Percentiles rank a stretch among this genome's conserved stretches.
These are phyloP conservation scores for Chalaropsis ovoidea DNA, from an alignment of 2,329 filamentous ascomycete genomes.

Conservation along the genomic window DNA sequence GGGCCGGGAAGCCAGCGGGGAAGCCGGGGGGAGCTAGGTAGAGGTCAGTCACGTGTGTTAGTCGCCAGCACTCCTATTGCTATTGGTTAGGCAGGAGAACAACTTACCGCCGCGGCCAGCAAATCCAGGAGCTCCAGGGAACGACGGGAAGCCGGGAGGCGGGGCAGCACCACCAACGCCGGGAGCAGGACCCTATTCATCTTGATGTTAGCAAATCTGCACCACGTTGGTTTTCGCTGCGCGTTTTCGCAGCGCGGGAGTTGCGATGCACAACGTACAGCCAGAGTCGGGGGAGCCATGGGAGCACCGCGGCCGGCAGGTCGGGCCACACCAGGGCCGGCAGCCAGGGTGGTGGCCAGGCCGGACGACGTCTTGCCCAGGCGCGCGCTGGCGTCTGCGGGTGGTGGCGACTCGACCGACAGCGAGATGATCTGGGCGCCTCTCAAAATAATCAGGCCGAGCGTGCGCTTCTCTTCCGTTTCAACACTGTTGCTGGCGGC, in stretches of 20 bases:
- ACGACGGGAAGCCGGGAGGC: constrained; percentile 48
- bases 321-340: constrained; percentile 81
- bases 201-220: not conserved
- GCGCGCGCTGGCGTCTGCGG: constrained; percentile 82
- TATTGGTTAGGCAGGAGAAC: not conserved
- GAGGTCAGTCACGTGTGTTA: not conserved
- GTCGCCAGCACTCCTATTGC: not conserved
- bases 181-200: constrained; percentile 61
- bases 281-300: constrained; percentile 61
- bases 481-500: constrained; percentile 63
- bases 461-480: constrained; percentile 92
- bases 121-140: constrained; percentile 45
- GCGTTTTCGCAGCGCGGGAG: not conserved
- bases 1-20: constrained; percentile 41
- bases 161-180: constrained; percentile 68
- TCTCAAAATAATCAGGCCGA: constrained; percentile 87
- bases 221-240: not conserved
- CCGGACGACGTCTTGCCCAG: constrained; percentile 67
- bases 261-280: constrained; percentile 41
- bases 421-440: constrained; percentile 91
- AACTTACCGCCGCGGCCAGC: constrained; percentile 48
- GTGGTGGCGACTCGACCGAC: constrained; percentile 89
- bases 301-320: constrained; percentile 73
- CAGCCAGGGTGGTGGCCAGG: constrained; percentile 58
- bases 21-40: constrained; percentile 40